A percentile compares a stretch with the other conserved stretches of the same genome.
phyloP scores from a whole-genome alignment of 495 filamentous ascomycete species.

The Annulohypoxylon nitens region DNA sequence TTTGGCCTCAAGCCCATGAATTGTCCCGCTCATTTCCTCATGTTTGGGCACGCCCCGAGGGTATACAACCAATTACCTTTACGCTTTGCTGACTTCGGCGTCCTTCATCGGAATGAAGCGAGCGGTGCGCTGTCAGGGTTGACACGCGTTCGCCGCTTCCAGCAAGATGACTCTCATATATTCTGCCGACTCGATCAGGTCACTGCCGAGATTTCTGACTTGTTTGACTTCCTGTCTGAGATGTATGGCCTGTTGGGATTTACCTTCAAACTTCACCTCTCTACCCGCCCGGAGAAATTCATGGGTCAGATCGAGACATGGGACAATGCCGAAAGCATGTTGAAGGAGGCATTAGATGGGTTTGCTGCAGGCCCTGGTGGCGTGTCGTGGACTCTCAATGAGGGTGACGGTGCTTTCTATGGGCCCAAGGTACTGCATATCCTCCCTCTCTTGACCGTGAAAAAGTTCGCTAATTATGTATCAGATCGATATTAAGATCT shows the following conservation, averaged over 20 bases:
- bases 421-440: slow-evolving; percentile 70
- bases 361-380: slow-evolving; percentile 73
- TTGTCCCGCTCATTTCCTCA: slow-evolving; percentile 87
- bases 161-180: slow-evolving; percentile 96
- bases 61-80: slow-evolving; percentile 91
- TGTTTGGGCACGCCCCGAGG: slow-evolving; percentile 82
- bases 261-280: slow-evolving; percentile 95
- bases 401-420: slow-evolving; percentile 97
- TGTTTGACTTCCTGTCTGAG: slow-evolving; percentile 87
- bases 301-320: slow-evolving; percentile 89
- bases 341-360: slow-evolving; percentile 80
- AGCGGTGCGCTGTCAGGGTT: slow-evolving; percentile 91
- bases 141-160: slow-evolving; percentile 91
- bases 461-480: slow-evolving; percentile 5
- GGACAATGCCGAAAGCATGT: slow-evolving; percentile 84
- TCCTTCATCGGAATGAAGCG: slow-evolving; percentile 93
- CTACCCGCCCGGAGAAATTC: slow-evolving; percentile 92
- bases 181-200: slow-evolving; percentile 88
- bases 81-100: slow-evolving; percentile 93
- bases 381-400: slow-evolving; percentile 86
- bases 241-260: slow-evolving; percentile 94
- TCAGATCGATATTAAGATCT: slow-evolving; percentile 91
- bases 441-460: background rate
- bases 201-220: slow-evolving; percentile 81
- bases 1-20: slow-evolving; percentile 98